These are phyloP conservation scores for Eleusine coracana DNA, from an alignment of 176 grass and related monocot genomes.

Conservation along the genomic window DNA sequence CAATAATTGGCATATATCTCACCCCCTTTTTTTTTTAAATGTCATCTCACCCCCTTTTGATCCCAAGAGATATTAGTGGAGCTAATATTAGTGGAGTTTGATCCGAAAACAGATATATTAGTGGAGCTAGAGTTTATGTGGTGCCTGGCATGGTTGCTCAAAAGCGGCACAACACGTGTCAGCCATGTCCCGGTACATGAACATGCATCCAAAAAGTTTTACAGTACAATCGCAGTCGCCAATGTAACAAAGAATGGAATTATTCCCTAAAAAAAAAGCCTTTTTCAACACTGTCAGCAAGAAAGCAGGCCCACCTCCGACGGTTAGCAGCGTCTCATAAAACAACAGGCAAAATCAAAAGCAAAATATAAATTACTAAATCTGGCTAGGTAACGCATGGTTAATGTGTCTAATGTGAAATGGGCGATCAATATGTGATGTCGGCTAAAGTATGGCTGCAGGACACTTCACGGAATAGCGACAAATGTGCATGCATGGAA, in stretches of 20 bases:
- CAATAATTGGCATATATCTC: constrained; percentile 36
- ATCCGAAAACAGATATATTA: constrained; percentile 40
- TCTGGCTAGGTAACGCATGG: neutral
- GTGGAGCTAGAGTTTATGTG: constrained; percentile 41
- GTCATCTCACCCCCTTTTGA: constrained; percentile 31
- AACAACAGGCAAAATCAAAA: neutral
- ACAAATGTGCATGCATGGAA: neutral
- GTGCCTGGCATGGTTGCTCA: neutral
- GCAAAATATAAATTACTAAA: neutral
- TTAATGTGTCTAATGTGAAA: constrained; percentile 15
- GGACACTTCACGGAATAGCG: neutral
- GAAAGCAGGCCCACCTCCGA: constrained; percentile 46
- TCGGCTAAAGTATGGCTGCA: neutral
- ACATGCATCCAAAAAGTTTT: constrained; percentile 29
- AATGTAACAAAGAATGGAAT: constrained; percentile 16
- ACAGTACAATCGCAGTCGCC: constrained; percentile 19
- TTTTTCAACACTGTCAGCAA: constrained; percentile 27
- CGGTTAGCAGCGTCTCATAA: constrained; percentile 52
- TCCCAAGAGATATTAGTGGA: constrained; percentile 10
- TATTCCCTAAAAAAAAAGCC: constrained; percentile 3
- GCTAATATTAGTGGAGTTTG: constrained; percentile 38
- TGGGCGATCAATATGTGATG: constrained; percentile 24
- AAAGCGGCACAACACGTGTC: constrained; percentile 38
- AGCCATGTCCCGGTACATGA: constrained; percentile 26
- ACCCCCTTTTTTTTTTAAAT: constrained; percentile 35